Percentiles rank a stretch among this genome's conserved stretches.
Conservation (phyloP, 345 rosid species). For the Brassica juncea region DNA sequence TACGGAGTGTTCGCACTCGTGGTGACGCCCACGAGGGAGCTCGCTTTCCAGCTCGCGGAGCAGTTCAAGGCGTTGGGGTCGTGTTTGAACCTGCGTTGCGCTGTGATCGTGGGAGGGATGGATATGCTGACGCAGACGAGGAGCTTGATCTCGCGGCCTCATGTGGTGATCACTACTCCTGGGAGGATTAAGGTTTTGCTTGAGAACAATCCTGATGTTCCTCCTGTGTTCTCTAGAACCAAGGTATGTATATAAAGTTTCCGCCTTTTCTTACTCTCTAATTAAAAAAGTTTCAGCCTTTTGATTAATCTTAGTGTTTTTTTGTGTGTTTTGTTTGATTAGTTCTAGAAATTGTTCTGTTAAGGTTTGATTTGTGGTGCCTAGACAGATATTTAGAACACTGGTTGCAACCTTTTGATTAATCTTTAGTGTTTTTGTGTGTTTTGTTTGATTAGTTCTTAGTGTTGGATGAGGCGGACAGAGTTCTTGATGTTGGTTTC, state of each 20-base stretch:
- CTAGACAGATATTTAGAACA: too few species aligned
- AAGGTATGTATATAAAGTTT: constrained; percentile 49
- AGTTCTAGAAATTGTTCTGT: too few species aligned
- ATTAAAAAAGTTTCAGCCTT: not conserved
- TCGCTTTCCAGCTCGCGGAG: constrained; percentile 92
- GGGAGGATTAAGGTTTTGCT: constrained; percentile 87
- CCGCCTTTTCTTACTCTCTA: not conserved
- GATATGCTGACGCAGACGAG: constrained; percentile 75
- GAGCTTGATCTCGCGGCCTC: constrained; percentile 69
- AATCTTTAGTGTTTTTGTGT: not conserved
- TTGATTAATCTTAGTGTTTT: not conserved
- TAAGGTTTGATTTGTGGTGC: too few species aligned
- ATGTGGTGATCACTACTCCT: constrained; percentile 83
- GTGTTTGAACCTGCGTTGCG: constrained; percentile 70
- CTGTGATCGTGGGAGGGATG: constrained; percentile 93
- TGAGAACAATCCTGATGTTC: constrained; percentile 77
- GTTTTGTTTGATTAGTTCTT: constrained; percentile 60
- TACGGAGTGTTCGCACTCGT: constrained; percentile 80
- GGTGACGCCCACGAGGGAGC: constrained; percentile 94
- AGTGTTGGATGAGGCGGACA: constrained; percentile 95
- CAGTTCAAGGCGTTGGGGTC: constrained; percentile 94
- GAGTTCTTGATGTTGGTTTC: constrained; percentile 95
- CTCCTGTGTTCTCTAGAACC: constrained; percentile 72
- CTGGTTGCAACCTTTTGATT: not conserved
- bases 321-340: not conserved